Evolutionary conservation across 805 yeast genomes (phyloP), one percentile per base, ranked within the genome.

Genomic region (Lipomyces anomalus): DNA sequence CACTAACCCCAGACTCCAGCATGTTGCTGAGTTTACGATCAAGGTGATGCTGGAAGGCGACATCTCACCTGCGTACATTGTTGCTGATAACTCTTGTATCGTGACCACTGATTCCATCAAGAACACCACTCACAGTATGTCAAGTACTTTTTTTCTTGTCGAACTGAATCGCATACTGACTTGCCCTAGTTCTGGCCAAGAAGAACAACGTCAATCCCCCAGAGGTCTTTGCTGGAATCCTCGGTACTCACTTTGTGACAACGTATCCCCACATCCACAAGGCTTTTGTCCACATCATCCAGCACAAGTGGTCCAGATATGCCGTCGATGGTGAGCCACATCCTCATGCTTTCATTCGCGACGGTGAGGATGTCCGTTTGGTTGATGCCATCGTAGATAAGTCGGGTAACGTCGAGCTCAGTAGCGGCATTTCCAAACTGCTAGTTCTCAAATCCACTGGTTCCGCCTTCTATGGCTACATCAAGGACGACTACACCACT

Each of bases 391-490:
- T 58, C 47, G 59, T 55, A 44, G 42, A 50, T 38, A 60, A 58
- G 38, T 52, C 49, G 43, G 59, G 55, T 28, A 40, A 46, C 43
- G 43, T 57, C 67, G 62, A 66, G 35, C 65, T 89, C 51, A 65
- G 73, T n/a, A 81, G 92, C 4, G 54, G 62, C 39, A 52, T 56
- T 42, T 41, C 51, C 36, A 46, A 62, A 52, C 46, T 53, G 66
- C 48, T 78, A 77, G 50, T 80, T 73, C 38, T 85, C 90, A 89
- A 89, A 68, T 81, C 92, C 26, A 89, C 97, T 20, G 90, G 90
- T 17, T 87, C 96, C 30, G 85, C 84, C 84, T 89, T 89, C 71
- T 80, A 84, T 68, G 95, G 92, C 43, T 89, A 72, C 75, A 74
- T 86, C 69, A 71, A 71, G 46, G 87, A 95, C 69, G 95, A 89